These are phyloP conservation scores for Verticillium longisporum DNA, from an alignment of 2,329 filamentous ascomycete species.

Conservation along the genomic window DNA sequence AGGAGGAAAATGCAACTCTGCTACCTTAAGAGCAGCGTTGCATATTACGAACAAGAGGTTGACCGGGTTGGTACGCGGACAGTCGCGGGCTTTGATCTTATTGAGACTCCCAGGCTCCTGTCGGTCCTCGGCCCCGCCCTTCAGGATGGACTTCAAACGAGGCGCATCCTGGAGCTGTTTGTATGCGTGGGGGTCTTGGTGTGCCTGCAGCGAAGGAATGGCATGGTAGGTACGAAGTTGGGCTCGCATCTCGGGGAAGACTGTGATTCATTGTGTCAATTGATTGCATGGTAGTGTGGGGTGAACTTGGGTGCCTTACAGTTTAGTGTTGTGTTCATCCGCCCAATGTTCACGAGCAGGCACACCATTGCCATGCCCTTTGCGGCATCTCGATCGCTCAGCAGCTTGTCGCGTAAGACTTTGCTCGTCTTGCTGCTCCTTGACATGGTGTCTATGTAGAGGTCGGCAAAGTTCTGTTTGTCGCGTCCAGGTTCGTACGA, in stretches of 20 bases:
- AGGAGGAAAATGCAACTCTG: slow-evolving; percentile 82
- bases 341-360: slow-evolving; percentile 88
- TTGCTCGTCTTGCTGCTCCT: slow-evolving; percentile 99
- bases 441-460: slow-evolving; percentile 98
- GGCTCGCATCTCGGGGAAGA: slow-evolving; percentile 98
- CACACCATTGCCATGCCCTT: slow-evolving; percentile 99
- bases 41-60: slow-evolving; percentile 95
- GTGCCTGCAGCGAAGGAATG: slow-evolving; percentile 90
- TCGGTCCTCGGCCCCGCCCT: slow-evolving; percentile 89
- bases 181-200: slow-evolving; percentile 91
- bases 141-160: slow-evolving; percentile 91
- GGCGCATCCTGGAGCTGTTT: slow-evolving; percentile 97
- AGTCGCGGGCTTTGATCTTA: slow-evolving; percentile 62
- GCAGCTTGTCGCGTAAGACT: slow-evolving; percentile 91
- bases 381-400: slow-evolving; percentile 84
- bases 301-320: slow-evolving; percentile 50
- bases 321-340: slow-evolving; percentile 98
- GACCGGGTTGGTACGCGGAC: slow-evolving; percentile 86
- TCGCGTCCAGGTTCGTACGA: slow-evolving; percentile 65
- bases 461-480: slow-evolving; percentile 76
- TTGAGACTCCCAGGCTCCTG: slow-evolving; percentile 77
- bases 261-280: slow-evolving; percentile 35
- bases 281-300: slow-evolving; percentile 7
- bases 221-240: slow-evolving; percentile 97
- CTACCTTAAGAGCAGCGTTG: slow-evolving; percentile 82